Evolutionary conservation across 2,329 filamentous ascomycete genomes (phyloP).

Genomic region (Trichophaea hybrida): DNA sequence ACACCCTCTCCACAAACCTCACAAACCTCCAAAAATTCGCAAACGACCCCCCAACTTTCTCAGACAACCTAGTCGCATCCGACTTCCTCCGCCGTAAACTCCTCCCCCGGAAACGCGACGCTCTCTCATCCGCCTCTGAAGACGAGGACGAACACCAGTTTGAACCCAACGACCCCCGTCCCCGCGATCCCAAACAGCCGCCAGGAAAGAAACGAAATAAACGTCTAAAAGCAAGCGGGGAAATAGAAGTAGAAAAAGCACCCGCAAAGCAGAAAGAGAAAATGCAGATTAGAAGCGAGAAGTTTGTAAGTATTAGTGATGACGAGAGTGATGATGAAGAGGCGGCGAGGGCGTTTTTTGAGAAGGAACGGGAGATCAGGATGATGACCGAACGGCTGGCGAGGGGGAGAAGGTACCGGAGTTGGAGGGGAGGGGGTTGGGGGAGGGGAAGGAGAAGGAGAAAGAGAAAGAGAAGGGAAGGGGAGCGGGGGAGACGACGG

Average conservation of each 20-base stretch:
- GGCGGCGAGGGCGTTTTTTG: conserved; percentile 19
- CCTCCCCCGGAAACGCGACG: conserved; percentile 36
- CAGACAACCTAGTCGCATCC: conserved; percentile 59
- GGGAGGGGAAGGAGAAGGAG: conserved; percentile 13
- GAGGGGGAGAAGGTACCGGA: conserved; percentile 20
- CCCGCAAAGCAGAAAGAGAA: conserved; percentile 55
- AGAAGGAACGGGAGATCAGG: conserved; percentile 18
- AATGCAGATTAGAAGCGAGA: conserved; percentile 73
- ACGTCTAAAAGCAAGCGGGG: neutral
- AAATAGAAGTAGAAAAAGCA: conserved; percentile 10
- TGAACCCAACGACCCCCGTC: conserved; percentile 45
- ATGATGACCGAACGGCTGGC: conserved; percentile 6
- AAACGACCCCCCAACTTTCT: conserved; percentile 61
- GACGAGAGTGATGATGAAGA: conserved; percentile 49
- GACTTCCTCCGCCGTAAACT: conserved; percentile 64
- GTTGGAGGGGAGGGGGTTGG: neutral
- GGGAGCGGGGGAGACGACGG: neutral
- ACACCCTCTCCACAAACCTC: conserved; percentile 52
- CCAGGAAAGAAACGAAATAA: conserved; percentile 1
- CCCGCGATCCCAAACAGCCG: conserved; percentile 3
- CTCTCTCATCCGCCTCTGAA: conserved; percentile 52
- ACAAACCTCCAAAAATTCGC: conserved; percentile 63
- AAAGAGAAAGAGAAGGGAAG: conserved; percentile 20
- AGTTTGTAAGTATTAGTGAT: conserved; percentile 70
- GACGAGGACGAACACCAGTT: conserved; percentile 47